Percentiles rank a stretch among this genome's conserved stretches.
Conservation (phyloP, 2,329 filamentous ascomycete species). For the Penicillium sp. region DNA sequence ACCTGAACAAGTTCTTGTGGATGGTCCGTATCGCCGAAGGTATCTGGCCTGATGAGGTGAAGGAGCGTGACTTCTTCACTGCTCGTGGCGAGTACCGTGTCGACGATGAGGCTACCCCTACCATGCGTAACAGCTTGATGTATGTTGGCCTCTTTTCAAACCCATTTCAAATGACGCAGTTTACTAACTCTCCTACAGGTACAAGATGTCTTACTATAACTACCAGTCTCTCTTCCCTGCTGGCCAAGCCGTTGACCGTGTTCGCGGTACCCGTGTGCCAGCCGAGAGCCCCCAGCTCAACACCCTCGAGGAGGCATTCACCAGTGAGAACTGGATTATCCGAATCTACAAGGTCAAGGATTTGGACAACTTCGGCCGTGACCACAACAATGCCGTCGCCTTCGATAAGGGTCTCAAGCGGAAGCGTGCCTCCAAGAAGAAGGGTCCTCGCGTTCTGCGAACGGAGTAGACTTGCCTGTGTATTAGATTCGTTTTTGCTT, state of each 20-base stretch:
- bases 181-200: conserved; percentile 61
- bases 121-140: conserved; percentile 99
- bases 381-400: conserved; percentile 67
- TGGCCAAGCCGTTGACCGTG: conserved; percentile 86
- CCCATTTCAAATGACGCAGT: neutral
- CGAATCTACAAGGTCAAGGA: conserved; percentile 99
- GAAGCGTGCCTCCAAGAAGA: conserved; percentile 50
- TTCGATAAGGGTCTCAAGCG: conserved; percentile 58
- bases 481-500: conserved; percentile 14
- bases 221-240: conserved; percentile 88
- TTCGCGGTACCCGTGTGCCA: conserved; percentile 79
- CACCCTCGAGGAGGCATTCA: conserved; percentile 94
- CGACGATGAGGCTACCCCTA: conserved; percentile 87
- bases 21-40: conserved; percentile 99
- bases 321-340: conserved; percentile 99
- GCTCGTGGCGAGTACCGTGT: conserved; percentile 90
- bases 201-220: conserved; percentile 99
- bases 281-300: conserved; percentile 80
- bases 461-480: conserved; percentile 39
- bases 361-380: conserved; percentile 90
- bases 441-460: conserved; percentile 47
- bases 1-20: conserved; percentile 99
- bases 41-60: conserved; percentile 99
- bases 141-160: conserved; percentile 53
- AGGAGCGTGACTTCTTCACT: conserved; percentile 96